Conservation (phyloP, 352 stramenopile genomes). For the Salisapilia sapeloensis region DNA sequence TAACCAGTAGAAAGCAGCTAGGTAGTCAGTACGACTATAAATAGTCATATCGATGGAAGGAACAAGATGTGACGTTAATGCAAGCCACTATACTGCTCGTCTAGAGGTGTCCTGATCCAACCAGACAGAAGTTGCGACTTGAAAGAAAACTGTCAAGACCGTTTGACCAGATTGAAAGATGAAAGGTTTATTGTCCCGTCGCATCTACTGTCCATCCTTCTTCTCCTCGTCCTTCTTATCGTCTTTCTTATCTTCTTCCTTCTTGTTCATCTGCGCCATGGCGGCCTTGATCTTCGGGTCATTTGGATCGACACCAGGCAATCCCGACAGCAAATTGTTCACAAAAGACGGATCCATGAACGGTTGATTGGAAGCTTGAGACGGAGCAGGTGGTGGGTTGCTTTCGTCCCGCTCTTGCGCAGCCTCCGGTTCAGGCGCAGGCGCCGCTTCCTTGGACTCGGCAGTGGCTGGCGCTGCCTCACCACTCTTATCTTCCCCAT, state of each 20-base stretch:
- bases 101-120: no score
- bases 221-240: slow-evolving; percentile 79
- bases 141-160: neutral
- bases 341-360: slow-evolving; percentile 86
- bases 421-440: slow-evolving; percentile 8
- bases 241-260: slow-evolving; percentile 66
- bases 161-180: neutral
- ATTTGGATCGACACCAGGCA: slow-evolving; percentile 84
- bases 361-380: slow-evolving; percentile 60
- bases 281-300: slow-evolving; percentile 85
- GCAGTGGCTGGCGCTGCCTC: slow-evolving; percentile 5
- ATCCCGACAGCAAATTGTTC: slow-evolving; percentile 73
- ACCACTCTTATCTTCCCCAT: slow-evolving; percentile 70
- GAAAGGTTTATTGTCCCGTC: neutral
- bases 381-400: slow-evolving; percentile 38
- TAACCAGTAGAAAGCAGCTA: no score
- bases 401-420: slow-evolving; percentile 6
- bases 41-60: no score
- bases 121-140: neutral
- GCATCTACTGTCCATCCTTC: no score
- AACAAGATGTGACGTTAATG: no score
- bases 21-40: no score
- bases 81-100: no score
- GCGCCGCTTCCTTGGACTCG: slow-evolving; percentile 17
- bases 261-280: slow-evolving; percentile 78